These are phyloP conservation scores for Chrysanthemum seticuspe DNA, from an alignment of 129 eudicot genomes.

Conservation along the genomic window DNA sequence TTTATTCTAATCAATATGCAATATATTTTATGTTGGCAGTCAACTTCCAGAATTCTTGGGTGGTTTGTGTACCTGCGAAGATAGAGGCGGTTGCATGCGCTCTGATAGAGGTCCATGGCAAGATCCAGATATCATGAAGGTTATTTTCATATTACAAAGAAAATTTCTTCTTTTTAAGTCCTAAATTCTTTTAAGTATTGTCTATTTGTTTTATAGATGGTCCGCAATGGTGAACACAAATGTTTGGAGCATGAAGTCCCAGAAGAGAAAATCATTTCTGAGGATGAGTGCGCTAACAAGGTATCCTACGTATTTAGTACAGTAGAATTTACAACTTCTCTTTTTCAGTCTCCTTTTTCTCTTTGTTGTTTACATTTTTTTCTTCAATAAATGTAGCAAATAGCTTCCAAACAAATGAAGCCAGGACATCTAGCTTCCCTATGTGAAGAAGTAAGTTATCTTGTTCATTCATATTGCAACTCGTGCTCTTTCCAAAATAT, in stretches of 20 bases:
- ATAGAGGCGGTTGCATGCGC: slow-evolving; percentile 86
- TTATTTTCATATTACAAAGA: slow-evolving; percentile 9
- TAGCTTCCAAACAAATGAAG: slow-evolving; percentile 10
- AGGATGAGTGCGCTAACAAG: slow-evolving; percentile 51
- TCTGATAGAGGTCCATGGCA: slow-evolving; percentile 98
- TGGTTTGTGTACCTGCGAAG: slow-evolving; percentile 82
- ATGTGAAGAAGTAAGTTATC: slow-evolving; percentile 53
- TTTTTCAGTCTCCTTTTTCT: slow-evolving; percentile 8
- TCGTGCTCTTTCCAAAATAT: neutral
- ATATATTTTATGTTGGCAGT: slow-evolving; percentile 43
- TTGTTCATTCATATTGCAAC: neutral
- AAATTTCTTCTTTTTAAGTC: neutral
- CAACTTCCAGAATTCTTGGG: slow-evolving; percentile 96
- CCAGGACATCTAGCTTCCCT: slow-evolving; percentile 47
- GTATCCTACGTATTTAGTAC: neutral
- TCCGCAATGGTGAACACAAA: slow-evolving; percentile 71
- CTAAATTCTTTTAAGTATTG: neutral
- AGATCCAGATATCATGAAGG: slow-evolving; percentile 92
- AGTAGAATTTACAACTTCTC: neutral
- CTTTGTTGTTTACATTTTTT: slow-evolving; percentile 8
- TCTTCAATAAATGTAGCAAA: neutral
- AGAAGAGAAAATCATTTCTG: slow-evolving; percentile 66
- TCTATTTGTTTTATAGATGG: slow-evolving; percentile 60
- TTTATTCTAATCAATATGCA: neutral
- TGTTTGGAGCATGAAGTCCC: slow-evolving; percentile 43